Evolutionary conservation across 805 yeast species (phyloP), one percentile per base, ranked within the genome.

Genomic region (Yamadazyma akitaensis): DNA sequence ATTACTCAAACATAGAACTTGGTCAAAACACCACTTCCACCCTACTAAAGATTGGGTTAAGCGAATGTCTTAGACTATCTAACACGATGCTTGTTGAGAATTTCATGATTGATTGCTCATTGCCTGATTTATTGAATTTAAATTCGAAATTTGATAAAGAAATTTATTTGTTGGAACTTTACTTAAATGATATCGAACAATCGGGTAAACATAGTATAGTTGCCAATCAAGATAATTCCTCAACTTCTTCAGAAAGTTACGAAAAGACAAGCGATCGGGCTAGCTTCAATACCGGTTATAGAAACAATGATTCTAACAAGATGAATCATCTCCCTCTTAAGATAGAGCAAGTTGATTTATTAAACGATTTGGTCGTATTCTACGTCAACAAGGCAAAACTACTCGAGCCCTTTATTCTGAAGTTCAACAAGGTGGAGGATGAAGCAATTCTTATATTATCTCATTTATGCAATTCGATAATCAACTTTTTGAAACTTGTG

Each of bases 61-160:
- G 80, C 42, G 82, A 77, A 50, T 70, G 79, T 49, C 64, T 76
- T 14, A 63, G 80, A 42, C 59, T 67, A 34, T 73, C 80, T 14
- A 77, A 79, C 43, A 68, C 70, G 55, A 71, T 76, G 65, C 61
- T 76, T 44, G 77, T 77, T 47, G 82, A 77, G 49, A 76, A 75
- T 43, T 77, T 75, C 51, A 73, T 75, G 69, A 65, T 69, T 30
- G 69, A 75, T 33, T 72, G 76, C 46, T 62, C 67, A 12, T 62
- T 68, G 46, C 61, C 64, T n/a, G 72, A 73, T 43, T 63, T 77
- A 18, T 43, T 65, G 45, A 61, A 60, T 3, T 66, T 77, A 38
- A 77, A 75, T 31, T 38, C 50, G 2, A 63, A 64, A 30, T 77
- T 74, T 56, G 70, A 68, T 16, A 59, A 64, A 39, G 82, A 77